phyloP scores from a whole-genome alignment of 179 eudicot genomes.

The Nepenthes alata region DNA sequence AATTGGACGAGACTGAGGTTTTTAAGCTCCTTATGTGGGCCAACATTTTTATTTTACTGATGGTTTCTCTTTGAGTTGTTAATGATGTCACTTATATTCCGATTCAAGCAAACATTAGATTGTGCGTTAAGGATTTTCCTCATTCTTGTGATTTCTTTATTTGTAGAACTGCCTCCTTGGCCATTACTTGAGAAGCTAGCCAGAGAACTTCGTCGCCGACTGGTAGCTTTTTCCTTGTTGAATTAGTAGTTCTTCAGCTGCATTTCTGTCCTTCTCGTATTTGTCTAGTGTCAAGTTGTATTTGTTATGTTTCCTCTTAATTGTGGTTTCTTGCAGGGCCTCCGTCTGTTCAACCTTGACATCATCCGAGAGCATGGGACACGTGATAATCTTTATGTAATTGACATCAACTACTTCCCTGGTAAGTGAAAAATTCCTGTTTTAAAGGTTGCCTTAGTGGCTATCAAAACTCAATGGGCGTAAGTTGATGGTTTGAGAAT shows the following conservation, averaged over 20 bases:
- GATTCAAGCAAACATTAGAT: neutral
- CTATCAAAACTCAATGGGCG: neutral
- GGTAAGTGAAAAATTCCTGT: conserved; percentile 26
- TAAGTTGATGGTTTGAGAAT: too few relatives aligned
- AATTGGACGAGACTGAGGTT: too few relatives aligned
- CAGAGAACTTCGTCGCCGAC: conserved; percentile 51
- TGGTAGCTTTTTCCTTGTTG: conserved; percentile 24
- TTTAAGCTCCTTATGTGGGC: too few relatives aligned
- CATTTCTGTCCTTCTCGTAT: neutral
- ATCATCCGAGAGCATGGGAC: conserved; percentile 63
- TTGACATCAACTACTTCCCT: conserved; percentile 79
- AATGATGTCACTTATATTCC: neutral
- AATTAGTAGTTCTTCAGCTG: neutral
- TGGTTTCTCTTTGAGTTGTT: too few relatives aligned
- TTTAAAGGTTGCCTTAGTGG: neutral
- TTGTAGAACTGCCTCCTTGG: conserved; percentile 64
- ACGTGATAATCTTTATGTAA: conserved; percentile 41
- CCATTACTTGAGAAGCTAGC: conserved; percentile 56
- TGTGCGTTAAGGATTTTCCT: neutral
- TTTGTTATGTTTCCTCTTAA: neutral
- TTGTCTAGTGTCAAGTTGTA: too few relatives aligned
- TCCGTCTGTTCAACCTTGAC: conserved; percentile 61
- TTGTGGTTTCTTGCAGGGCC: conserved; percentile 33
- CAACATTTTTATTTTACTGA: too few relatives aligned
- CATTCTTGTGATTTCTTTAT: neutral